Percentiles rank a stretch among this genome's conserved stretches.
phyloP scores from a whole-genome alignment of 495 filamentous ascomycete species.

The Amorphotheca resinae region DNA sequence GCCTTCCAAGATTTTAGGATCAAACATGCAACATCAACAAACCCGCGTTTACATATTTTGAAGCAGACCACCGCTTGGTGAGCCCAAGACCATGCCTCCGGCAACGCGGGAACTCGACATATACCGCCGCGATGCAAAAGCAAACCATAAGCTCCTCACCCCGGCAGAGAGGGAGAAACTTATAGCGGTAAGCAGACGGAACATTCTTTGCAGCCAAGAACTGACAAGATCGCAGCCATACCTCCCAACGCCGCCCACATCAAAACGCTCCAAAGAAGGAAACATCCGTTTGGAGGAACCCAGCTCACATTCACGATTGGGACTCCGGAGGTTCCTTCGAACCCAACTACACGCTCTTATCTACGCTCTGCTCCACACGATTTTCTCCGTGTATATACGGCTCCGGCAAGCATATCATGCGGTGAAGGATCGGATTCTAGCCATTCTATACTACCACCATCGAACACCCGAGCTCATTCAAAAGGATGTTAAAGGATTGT shows the following conservation, averaged over 20 bases:
- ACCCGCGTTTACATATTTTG: no score
- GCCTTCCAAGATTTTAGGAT: constrained; percentile 10
- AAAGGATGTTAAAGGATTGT: constrained; percentile 67
- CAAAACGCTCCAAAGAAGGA: constrained; percentile 13
- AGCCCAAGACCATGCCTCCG: constrained; percentile 14
- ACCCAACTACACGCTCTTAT: constrained; percentile 53
- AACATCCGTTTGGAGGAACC: constrained; percentile 22
- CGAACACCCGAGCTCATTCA: constrained; percentile 82
- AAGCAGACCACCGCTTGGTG: no score
- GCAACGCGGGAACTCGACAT: constrained; percentile 25
- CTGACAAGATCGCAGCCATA: constrained; percentile 39
- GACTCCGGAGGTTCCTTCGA: constrained; percentile 56
- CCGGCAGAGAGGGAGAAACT: constrained; percentile 57
- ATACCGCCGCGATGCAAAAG: constrained; percentile 51
- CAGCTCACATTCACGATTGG: constrained; percentile 23
- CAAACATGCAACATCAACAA: no score
- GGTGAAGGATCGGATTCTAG: constrained; percentile 57
- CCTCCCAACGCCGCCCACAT: constrained; percentile 47
- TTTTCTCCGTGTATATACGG: constrained; percentile 81
- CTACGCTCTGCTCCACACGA: constrained; percentile 59
- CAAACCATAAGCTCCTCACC: constrained; percentile 45
- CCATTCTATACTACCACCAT: constrained; percentile 84
- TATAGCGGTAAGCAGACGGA: constrained; percentile 33
- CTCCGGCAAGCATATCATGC: constrained; percentile 67
- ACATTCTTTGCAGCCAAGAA: neutral